Percentiles rank a stretch among this genome's conserved stretches.
Evolutionary conservation across 768 basidiomycete genomes (phyloP).

Genomic region (Calvatia gigantea): DNA sequence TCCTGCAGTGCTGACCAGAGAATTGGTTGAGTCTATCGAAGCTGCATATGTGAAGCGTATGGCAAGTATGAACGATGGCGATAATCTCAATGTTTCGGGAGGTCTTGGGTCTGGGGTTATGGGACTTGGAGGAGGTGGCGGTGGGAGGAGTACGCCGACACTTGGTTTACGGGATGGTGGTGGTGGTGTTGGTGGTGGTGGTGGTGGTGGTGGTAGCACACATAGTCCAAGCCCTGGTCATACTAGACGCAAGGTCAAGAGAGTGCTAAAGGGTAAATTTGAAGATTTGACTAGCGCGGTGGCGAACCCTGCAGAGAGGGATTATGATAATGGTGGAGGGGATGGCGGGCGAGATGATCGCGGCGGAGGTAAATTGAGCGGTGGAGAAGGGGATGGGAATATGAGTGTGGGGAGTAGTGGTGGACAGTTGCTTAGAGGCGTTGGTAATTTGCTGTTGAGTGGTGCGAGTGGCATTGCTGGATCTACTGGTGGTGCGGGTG

Average conservation of each 20-base stretch:
- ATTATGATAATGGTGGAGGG: conserved; percentile 20
- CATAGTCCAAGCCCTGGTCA: conserved; percentile 27
- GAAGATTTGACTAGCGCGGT: conserved; percentile 41
- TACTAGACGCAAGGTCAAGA: conserved; percentile 55
- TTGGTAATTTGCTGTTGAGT: conserved; percentile 35
- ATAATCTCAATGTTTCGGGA: background rate
- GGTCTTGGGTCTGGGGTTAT: background rate
- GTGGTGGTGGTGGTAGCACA: background rate
- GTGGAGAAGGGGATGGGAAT: conserved; percentile 19
- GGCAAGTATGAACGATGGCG: conserved; percentile 5
- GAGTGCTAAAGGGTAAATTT: conserved; percentile 57
- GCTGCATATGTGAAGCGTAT: conserved; percentile 39
- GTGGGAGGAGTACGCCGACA: background rate
- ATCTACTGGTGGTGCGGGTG: conserved; percentile 20
- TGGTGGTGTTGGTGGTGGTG: background rate
- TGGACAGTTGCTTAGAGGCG: conserved; percentile 38
- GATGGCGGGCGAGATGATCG: conserved; percentile 27
- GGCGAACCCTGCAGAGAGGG: conserved; percentile 12
- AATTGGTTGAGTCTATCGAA: conserved; percentile 44
- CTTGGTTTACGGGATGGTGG: background rate
- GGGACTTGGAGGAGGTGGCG: background rate
- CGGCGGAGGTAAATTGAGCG: conserved; percentile 20
- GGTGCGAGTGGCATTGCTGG: conserved; percentile 24
- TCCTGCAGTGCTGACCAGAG: conserved; percentile 34
- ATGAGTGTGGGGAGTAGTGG: conserved; percentile 22